A percentile compares a stretch with the other conserved stretches of the same genome.
phyloP scores from a whole-genome alignment of 2,329 filamentous ascomycete genomes.

The Penicillium sp. region DNA sequence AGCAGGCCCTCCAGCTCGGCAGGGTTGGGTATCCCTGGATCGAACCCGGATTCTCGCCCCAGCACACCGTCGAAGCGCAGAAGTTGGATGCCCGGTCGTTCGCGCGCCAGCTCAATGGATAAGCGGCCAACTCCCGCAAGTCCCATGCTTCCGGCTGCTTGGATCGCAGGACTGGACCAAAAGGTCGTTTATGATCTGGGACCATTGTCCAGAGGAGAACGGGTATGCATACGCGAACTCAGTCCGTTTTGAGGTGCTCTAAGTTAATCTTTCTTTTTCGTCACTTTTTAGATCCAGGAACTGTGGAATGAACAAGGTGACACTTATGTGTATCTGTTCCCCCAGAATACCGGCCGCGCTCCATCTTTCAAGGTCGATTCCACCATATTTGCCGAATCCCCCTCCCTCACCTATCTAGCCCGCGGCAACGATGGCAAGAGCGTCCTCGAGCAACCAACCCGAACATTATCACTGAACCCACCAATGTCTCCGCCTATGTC shows the following conservation, averaged over 20 bases:
- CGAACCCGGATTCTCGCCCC: slow-evolving; percentile 33
- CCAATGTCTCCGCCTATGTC: slow-evolving; percentile 31
- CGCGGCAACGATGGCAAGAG: slow-evolving; percentile 51
- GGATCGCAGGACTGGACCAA: slow-evolving; percentile 58
- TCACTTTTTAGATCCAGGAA: slow-evolving; percentile 47
- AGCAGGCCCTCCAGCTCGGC: slow-evolving; percentile 33
- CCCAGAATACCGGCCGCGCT: slow-evolving; percentile 53
- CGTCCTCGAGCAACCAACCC: slow-evolving; percentile 27
- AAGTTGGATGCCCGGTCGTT: slow-evolving; percentile 46
- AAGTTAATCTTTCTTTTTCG: not conserved
- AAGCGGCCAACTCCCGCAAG: slow-evolving; percentile 26
- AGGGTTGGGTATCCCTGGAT: slow-evolving; percentile 33
- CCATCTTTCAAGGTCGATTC: slow-evolving; percentile 63
- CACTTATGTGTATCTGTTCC: slow-evolving; percentile 62
- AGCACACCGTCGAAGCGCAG: slow-evolving; percentile 39
- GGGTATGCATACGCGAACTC: slow-evolving; percentile 36
- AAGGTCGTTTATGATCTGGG: slow-evolving; percentile 56
- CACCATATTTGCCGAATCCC: slow-evolving; percentile 56
- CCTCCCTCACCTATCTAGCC: slow-evolving; percentile 53
- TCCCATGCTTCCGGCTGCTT: slow-evolving; percentile 47
- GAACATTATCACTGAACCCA: slow-evolving; percentile 31
- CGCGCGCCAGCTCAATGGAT: slow-evolving; percentile 32
- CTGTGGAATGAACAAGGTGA: slow-evolving; percentile 63
- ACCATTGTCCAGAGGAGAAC: slow-evolving; percentile 50
- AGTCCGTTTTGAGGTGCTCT: not conserved